Evolutionary conservation across 352 stramenopile species (phyloP).

Genomic region (Phytophthora foliorum): DNA sequence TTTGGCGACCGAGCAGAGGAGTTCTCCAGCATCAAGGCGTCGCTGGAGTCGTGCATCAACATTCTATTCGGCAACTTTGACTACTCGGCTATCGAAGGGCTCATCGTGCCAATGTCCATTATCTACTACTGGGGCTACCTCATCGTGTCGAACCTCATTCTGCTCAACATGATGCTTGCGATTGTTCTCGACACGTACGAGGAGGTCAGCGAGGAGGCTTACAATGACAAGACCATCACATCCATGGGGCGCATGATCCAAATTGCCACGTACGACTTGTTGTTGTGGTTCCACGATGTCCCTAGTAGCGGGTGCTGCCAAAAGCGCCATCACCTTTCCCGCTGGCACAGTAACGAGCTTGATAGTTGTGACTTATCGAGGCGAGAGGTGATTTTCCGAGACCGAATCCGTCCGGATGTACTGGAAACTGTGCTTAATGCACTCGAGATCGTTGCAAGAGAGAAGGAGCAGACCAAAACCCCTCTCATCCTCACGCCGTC

Average conservation of each 20-base stretch:
- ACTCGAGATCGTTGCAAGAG: no score
- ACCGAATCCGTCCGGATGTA: not conserved
- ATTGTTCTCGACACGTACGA: not conserved
- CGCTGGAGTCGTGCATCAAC: not conserved
- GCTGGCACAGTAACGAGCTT: not conserved
- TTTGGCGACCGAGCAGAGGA: not conserved
- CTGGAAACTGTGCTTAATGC: no score
- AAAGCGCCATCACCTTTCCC: not conserved
- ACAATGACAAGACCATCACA: not conserved
- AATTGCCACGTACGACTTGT: not conserved
- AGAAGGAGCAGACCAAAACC: no score
- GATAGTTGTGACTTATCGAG: not conserved
- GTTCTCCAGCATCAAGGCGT: not conserved
- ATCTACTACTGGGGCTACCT: not conserved
- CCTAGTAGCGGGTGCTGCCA: not conserved
- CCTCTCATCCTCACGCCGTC: no score
- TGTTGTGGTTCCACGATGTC: not conserved
- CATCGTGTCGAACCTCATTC: not conserved
- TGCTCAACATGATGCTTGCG: not conserved
- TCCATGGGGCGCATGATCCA: not conserved
- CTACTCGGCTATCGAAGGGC: not conserved
- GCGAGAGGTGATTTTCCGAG: not conserved
- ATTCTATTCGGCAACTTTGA: not conserved
- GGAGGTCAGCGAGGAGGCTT: not conserved
- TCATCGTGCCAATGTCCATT: not conserved